Evolutionary conservation across 129 eudicot genomes (phyloP).

Genomic region (Flaveria sonorensis): DNA sequence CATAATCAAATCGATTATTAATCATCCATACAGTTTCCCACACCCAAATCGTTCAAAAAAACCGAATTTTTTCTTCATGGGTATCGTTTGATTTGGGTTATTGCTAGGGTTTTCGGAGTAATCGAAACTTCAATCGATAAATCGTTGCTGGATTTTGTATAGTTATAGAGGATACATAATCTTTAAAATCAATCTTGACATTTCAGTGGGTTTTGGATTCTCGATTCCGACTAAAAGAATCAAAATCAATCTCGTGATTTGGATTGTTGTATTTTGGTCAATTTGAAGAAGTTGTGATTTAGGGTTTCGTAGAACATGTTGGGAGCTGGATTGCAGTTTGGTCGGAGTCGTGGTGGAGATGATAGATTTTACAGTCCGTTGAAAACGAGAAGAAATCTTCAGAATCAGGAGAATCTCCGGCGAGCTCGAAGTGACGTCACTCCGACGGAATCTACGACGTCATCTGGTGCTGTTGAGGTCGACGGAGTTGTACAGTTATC

Average conservation of each 20-base stretch:
- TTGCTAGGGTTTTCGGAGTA: constrained; percentile 30
- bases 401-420: constrained; percentile 47
- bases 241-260: constrained; percentile 8
- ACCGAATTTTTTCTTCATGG: not conserved
- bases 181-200: not conserved
- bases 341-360: constrained; percentile 64
- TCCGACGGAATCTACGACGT: constrained; percentile 35
- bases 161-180: constrained; percentile 3
- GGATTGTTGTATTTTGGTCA: constrained; percentile 12
- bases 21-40: constrained; percentile 13
- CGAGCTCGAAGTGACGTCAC: constrained; percentile 66
- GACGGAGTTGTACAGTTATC: constrained; percentile 23
- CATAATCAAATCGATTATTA: constrained; percentile 16
- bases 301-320: constrained; percentile 52
- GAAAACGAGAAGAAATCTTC: constrained; percentile 58
- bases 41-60: not conserved
- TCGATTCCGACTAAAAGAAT: no score
- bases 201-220: constrained; percentile 11
- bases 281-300: constrained; percentile 27
- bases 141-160: not conserved
- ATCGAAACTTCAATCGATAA: constrained; percentile 27
- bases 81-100: constrained; percentile 11
- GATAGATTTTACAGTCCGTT: constrained; percentile 81
- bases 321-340: constrained; percentile 87
- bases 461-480: constrained; percentile 23